Conservation (phyloP, 805 yeast genomes). For the Suhomyces tanzawaensis region DNA sequence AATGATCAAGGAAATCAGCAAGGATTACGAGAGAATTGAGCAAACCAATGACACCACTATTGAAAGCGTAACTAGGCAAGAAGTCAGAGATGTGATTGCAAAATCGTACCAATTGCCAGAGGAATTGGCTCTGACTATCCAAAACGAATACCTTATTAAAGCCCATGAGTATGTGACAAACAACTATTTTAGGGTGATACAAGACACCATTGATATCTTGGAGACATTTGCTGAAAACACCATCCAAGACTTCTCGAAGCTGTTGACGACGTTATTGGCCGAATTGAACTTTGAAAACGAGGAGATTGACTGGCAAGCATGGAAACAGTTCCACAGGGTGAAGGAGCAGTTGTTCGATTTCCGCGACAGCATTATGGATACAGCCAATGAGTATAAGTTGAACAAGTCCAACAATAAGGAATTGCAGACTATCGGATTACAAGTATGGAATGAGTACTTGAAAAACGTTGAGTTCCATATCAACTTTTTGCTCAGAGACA, state of each 20-base stretch:
- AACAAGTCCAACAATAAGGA: conserved; percentile 11
- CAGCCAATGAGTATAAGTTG: conserved; percentile 21
- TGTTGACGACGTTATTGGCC: conserved; percentile 50
- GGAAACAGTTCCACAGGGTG: conserved; percentile 56
- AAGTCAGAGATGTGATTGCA: conserved; percentile 33
- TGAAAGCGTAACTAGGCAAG: conserved; percentile 30
- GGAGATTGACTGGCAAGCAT: conserved; percentile 22
- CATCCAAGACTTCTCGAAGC: conserved; percentile 60
- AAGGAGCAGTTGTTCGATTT: conserved; percentile 54
- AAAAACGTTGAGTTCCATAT: conserved; percentile 45
- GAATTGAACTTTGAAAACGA: conserved; percentile 38
- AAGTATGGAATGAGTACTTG: conserved; percentile 32
- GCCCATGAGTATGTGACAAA: conserved; percentile 26
- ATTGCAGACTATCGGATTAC: conserved; percentile 31
- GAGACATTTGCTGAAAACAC: conserved; percentile 74
- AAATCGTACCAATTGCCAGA: conserved; percentile 24
- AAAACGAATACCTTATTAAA: conserved; percentile 19
- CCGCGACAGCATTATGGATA: conserved; percentile 49
- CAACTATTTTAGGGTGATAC: conserved; percentile 31
- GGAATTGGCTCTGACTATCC: conserved; percentile 20
- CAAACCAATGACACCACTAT: conserved; percentile 13
- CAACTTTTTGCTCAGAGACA: conserved; percentile 52
- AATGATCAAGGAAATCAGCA: conserved; percentile 30
- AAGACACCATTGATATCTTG: conserved; percentile 57
- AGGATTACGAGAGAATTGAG: conserved; percentile 31